Conservation (phyloP, 495 filamentous ascomycete species). For the Podospora bellae-mahoneyi region DNA sequence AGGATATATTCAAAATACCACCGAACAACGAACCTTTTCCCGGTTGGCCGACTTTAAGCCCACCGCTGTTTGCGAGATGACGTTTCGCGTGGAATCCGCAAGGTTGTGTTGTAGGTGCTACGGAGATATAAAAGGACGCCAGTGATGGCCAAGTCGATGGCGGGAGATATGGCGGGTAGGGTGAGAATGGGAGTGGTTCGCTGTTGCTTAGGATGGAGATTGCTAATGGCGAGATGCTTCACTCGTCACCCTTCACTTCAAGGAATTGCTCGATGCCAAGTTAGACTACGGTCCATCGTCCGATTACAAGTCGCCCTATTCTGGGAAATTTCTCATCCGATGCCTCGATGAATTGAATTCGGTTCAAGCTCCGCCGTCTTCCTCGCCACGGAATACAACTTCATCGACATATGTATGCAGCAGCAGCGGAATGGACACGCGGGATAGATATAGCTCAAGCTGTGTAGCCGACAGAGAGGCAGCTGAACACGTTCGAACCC, state of each 20-base stretch:
- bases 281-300: background rate
- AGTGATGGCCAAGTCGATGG: background rate
- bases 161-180: background rate
- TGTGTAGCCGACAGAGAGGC: background rate
- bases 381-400: background rate
- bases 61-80: background rate
- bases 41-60: background rate
- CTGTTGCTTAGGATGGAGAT: background rate
- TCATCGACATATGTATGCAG: background rate
- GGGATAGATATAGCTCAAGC: background rate
- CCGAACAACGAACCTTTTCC: background rate
- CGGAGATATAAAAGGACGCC: background rate
- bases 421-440: background rate
- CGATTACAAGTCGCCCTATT: background rate
- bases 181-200: background rate
- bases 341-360: background rate
- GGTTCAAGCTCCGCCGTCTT: background rate
- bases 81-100: background rate
- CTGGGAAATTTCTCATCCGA: background rate
- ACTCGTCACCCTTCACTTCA: background rate
- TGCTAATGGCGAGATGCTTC: background rate
- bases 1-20: background rate
- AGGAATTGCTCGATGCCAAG: background rate
- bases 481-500: background rate
- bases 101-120: background rate